Evolutionary conservation across 108 stramenopile species (phyloP).

Genomic region (Pseudonitzschia pungens): DNA sequence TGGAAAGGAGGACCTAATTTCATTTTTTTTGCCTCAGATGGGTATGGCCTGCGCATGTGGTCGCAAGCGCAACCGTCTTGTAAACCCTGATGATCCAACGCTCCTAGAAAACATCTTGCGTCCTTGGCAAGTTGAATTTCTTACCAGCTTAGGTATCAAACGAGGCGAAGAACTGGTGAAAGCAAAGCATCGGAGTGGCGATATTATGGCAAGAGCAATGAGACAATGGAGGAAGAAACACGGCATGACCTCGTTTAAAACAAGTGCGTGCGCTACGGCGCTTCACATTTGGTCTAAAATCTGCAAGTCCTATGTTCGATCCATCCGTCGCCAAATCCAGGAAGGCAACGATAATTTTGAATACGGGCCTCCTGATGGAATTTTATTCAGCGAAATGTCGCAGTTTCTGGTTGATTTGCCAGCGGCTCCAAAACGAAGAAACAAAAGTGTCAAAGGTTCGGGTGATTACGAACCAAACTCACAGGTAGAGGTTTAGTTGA

Average conservation of each 20-base stretch:
- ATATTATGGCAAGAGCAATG: constrained; percentile 46
- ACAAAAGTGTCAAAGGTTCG: neutral
- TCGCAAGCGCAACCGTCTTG: constrained; percentile 3
- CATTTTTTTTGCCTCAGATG: constrained; percentile 76
- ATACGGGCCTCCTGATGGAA: neutral
- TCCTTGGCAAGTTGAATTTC: constrained; percentile 71
- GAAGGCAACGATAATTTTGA: constrained; percentile 28
- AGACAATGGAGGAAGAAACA: constrained; percentile 53
- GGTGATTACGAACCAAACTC: constrained; percentile 22
- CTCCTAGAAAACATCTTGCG: constrained; percentile 61
- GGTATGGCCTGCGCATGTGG: constrained; percentile 76
- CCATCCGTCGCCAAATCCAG: constrained; percentile 52
- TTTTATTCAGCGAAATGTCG: constrained; percentile 32
- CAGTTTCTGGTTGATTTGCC: constrained; percentile 32
- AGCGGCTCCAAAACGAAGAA: constrained; percentile 21
- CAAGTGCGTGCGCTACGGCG: constrained; percentile 64
- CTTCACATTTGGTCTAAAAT: constrained; percentile 72
- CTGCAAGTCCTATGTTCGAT: constrained; percentile 64
- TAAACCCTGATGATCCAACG: constrained; percentile 61
- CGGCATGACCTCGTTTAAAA: constrained; percentile 44
- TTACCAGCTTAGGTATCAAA: constrained; percentile 46
- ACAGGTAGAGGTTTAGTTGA: constrained; percentile 27
- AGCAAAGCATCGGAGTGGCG: constrained; percentile 48
- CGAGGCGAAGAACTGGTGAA: constrained; percentile 53
- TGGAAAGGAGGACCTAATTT: constrained; percentile 61